A percentile compares a stretch with the other conserved stretches of the same genome.
Evolutionary conservation across 2,329 filamentous ascomycete genomes (phyloP).

Genomic region (Hypoxylon sp.): DNA sequence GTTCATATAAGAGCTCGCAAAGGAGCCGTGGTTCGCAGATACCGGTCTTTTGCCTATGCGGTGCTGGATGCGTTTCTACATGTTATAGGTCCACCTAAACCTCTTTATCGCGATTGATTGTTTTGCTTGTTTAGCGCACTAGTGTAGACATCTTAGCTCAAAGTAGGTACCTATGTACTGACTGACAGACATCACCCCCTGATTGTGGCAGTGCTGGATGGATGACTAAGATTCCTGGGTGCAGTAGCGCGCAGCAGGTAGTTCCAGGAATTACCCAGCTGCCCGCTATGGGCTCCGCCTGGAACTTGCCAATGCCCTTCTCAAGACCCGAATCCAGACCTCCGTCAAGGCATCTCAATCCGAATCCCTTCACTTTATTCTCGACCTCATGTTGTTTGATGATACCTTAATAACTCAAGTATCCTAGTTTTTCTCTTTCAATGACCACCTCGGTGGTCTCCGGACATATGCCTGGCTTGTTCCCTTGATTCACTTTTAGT

Average conservation of each 20-base stretch:
- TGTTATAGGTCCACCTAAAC: slow-evolving; percentile 4
- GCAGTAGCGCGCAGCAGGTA: too few species aligned
- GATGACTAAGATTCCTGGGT: slow-evolving; percentile 33
- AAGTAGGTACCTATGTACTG: neutral
- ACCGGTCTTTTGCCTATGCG: slow-evolving; percentile 14
- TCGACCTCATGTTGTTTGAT: slow-evolving; percentile 24
- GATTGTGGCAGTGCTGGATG: slow-evolving; percentile 47
- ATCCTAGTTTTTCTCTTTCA: slow-evolving; percentile 22
- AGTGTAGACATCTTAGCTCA: neutral
- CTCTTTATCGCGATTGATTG: neutral
- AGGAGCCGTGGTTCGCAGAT: slow-evolving; percentile 12
- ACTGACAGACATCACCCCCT: slow-evolving; percentile 36
- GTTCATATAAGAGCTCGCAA: slow-evolving; percentile 22
- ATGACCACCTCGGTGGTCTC: slow-evolving; percentile 27
- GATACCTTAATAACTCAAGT: slow-evolving; percentile 28
- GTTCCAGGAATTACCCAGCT: too few species aligned
- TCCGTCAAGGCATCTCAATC: slow-evolving; percentile 15
- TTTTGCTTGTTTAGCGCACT: neutral
- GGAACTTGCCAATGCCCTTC: slow-evolving; percentile 1
- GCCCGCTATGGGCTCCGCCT: slow-evolving; percentile 31
- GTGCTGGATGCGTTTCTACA: slow-evolving; percentile 11
- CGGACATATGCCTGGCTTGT: slow-evolving; percentile 21
- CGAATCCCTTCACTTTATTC: slow-evolving; percentile 16
- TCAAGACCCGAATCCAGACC: slow-evolving; percentile 23
- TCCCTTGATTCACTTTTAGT: slow-evolving; percentile 38